phyloP scores from a whole-genome alignment of 2,329 filamentous ascomycete genomes.

The Curvularia sp. region DNA sequence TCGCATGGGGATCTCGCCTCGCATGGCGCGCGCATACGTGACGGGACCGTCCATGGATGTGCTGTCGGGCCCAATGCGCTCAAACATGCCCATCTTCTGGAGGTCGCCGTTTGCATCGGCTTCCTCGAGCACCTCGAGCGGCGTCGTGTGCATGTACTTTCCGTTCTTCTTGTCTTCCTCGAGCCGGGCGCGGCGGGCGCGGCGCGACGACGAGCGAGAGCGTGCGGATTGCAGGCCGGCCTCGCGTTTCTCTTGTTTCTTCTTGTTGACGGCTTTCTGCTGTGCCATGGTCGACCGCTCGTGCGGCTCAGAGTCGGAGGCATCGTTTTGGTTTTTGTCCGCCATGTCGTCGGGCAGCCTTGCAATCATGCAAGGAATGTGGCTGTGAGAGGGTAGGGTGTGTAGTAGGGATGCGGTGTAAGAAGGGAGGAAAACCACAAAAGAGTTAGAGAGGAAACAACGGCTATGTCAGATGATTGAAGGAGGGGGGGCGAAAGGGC shows the following conservation, averaged over 20 bases:
- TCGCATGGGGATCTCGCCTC: conserved; percentile 63
- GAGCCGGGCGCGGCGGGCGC: conserved; percentile 57
- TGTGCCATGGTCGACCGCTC: conserved; percentile 57
- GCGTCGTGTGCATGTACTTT: conserved; percentile 61
- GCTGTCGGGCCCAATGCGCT: conserved; percentile 63
- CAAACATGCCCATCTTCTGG: conserved; percentile 59
- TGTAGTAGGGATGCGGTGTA: background rate
- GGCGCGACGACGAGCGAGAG: conserved; percentile 57
- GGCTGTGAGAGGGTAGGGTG: background rate
- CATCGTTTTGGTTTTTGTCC: conserved; percentile 34
- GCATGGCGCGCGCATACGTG: conserved; percentile 60
- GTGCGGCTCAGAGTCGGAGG: conserved; percentile 45
- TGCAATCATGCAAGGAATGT: conserved; percentile 27
- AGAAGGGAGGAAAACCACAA: background rate
- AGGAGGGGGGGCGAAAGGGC: background rate
- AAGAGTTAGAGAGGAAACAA: background rate
- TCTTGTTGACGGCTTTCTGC: conserved; percentile 54
- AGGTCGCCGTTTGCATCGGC: conserved; percentile 60
- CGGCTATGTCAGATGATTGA: conserved; percentile 7
- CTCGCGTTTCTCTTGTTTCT: conserved; percentile 51
- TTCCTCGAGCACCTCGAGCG: conserved; percentile 59
- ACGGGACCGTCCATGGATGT: conserved; percentile 65
- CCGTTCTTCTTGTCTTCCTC: conserved; percentile 55
- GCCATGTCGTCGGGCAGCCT: conserved; percentile 39
- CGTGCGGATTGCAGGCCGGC: conserved; percentile 52